Conservation (phyloP, 345 rosid species). For the Raphanus sativus region DNA sequence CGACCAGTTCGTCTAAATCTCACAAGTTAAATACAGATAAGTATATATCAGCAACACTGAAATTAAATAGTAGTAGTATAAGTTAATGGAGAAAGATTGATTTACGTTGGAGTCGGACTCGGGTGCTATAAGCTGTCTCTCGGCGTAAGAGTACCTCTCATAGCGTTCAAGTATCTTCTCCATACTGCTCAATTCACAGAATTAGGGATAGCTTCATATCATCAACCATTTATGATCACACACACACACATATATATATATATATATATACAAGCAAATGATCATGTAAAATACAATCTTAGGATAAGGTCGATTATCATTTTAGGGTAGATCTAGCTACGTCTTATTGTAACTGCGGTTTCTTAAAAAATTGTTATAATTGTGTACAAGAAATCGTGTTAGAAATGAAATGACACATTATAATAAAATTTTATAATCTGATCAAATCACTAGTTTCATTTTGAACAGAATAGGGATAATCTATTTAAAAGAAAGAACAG, state of each 20-base stretch:
- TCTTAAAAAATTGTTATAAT: not conserved
- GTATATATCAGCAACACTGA: not conserved
- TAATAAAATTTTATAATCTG: not conserved
- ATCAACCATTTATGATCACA: not conserved
- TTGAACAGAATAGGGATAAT: not conserved
- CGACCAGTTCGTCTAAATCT: conserved; percentile 64
- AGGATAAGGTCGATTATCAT: not conserved
- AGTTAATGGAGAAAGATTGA: conserved; percentile 1
- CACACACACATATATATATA: not conserved
- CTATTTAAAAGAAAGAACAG: conserved; percentile 13
- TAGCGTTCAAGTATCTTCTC: conserved; percentile 77
- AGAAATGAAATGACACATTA: not conserved
- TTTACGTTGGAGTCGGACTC: conserved; percentile 46
- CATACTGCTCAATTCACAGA: conserved; percentile 50
- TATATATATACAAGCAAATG: not conserved
- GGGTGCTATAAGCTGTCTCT: conserved; percentile 54
- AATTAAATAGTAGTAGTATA: not conserved
- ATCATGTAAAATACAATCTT: not conserved
- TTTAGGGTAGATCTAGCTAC: not conserved
- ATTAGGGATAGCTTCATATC: conserved; percentile 8
- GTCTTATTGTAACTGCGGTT: not conserved
- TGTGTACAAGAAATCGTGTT: not conserved
- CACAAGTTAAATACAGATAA: not conserved
- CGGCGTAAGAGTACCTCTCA: conserved; percentile 64
- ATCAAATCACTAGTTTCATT: not conserved